Percentiles rank a stretch among this genome's conserved stretches.
Conservation (phyloP, 805 yeast genomes). For the Yamadazyma laniorum region DNA sequence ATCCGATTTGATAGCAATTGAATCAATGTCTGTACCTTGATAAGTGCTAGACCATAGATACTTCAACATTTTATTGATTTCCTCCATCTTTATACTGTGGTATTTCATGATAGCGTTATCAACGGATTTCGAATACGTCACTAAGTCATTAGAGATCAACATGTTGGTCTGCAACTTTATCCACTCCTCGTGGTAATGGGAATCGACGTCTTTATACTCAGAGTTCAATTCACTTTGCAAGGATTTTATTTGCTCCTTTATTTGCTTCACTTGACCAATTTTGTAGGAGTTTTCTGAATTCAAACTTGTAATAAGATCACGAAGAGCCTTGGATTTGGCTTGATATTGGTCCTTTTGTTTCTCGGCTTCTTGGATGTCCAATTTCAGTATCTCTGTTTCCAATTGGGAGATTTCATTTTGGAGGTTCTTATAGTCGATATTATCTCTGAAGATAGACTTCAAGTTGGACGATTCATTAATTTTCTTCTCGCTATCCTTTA, state of each 20-base stretch:
- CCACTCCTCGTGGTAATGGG: constrained; percentile 64
- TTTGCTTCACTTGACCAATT: constrained; percentile 81
- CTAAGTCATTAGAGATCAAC: constrained; percentile 77
- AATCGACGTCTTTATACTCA: constrained; percentile 70
- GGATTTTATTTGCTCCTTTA: constrained; percentile 64
- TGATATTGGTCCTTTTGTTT: constrained; percentile 60
- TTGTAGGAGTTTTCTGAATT: constrained; percentile 70
- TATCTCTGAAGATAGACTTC: constrained; percentile 62
- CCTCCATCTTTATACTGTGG: constrained; percentile 89
- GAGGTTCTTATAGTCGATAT: constrained; percentile 55
- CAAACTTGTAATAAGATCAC: constrained; percentile 49
- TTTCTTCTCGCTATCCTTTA: constrained; percentile 37
- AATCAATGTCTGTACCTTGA: constrained; percentile 92
- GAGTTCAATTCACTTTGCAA: constrained; percentile 59
- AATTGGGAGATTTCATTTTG: constrained; percentile 36
- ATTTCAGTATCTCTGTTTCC: constrained; percentile 37
- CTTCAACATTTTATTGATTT: constrained; percentile 81
- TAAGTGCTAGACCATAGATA: constrained; percentile 94
- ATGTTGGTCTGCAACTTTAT: constrained; percentile 72
- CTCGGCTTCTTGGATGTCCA: constrained; percentile 60
- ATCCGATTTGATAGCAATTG: constrained; percentile 83
- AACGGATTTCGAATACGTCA: constrained; percentile 76
- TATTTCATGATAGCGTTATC: constrained; percentile 93
- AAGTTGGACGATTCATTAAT: constrained; percentile 58
- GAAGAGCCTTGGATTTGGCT: constrained; percentile 49